phyloP scores from a whole-genome alignment of 2,329 filamentous ascomycete genomes.

The Ophiostoma quercus region DNA sequence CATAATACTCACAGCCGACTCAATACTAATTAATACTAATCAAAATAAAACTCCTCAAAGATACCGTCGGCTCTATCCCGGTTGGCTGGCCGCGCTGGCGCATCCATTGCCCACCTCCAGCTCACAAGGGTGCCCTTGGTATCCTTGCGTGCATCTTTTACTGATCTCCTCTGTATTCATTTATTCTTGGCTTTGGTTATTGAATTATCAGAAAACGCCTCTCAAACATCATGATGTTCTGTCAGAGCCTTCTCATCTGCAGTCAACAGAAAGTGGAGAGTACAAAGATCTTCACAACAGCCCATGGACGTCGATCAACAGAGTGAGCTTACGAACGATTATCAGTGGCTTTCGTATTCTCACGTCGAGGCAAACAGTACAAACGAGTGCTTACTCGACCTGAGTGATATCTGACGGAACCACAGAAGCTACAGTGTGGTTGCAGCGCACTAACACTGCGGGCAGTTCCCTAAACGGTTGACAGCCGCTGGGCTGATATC shows the following conservation, averaged over 20 bases:
- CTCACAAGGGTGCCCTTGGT: not conserved
- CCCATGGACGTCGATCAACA: not conserved
- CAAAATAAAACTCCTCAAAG: not conserved
- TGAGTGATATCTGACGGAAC: not conserved
- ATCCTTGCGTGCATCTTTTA: not conserved
- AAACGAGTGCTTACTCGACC: no score
- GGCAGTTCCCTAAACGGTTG: conserved; percentile 3
- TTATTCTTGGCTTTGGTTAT: no score
- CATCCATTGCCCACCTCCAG: not conserved
- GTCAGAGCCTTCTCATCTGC: no score
- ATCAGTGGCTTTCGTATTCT: not conserved
- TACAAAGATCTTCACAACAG: not conserved
- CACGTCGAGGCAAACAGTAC: no score
- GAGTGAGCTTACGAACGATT: not conserved
- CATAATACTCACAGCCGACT: no score
- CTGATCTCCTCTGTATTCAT: no score
- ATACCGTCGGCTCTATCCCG: not conserved
- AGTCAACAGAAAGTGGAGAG: not conserved
- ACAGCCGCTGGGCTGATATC: not conserved
- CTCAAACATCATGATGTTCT: not conserved
- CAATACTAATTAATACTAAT: no score
- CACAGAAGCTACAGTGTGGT: not conserved
- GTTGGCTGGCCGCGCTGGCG: not conserved
- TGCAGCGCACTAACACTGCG: not conserved
- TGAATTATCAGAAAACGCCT: not conserved